These are phyloP conservation scores for Heliosperma pusillum DNA, from an alignment of 148 eudicot species.

Conservation along the genomic window DNA sequence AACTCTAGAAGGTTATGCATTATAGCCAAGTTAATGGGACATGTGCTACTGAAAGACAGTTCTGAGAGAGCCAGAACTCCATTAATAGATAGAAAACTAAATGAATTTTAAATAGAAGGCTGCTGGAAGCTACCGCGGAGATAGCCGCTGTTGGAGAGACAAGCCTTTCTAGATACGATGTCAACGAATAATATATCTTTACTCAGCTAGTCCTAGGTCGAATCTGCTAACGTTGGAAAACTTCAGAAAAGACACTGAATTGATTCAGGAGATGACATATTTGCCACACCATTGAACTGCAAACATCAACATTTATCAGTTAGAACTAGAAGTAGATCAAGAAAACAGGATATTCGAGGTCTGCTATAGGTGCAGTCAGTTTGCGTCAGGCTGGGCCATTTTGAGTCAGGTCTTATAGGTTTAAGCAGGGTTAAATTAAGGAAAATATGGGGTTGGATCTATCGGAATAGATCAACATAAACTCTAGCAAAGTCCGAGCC, in stretches of 20 bases:
- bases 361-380: background rate
- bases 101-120: conserved; percentile 15
- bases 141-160: conserved; percentile 24
- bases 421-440: background rate
- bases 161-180: conserved; percentile 30
- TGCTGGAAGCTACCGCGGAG: conserved; percentile 15
- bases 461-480: background rate
- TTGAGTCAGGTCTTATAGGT: background rate
- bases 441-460: background rate
- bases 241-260: conserved; percentile 61
- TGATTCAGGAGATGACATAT: conserved; percentile 39
- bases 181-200: conserved; percentile 28
- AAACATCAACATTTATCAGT: conserved; percentile 17
- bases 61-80: conserved; percentile 37
- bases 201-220: conserved; percentile 27
- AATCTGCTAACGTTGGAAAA: conserved; percentile 18
- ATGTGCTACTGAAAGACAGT: conserved; percentile 19
- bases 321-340: conserved; percentile 11
- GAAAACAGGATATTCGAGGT: background rate
- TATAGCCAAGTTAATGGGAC: conserved; percentile 12
- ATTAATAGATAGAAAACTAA: conserved; percentile 21
- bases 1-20: conserved; percentile 15
- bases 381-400: background rate
- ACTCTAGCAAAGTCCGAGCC: too few relatives aligned
- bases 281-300: conserved; percentile 81